Evolutionary conservation across 805 yeast species (phyloP).

Genomic region (Barnettozyma siamensis): DNA sequence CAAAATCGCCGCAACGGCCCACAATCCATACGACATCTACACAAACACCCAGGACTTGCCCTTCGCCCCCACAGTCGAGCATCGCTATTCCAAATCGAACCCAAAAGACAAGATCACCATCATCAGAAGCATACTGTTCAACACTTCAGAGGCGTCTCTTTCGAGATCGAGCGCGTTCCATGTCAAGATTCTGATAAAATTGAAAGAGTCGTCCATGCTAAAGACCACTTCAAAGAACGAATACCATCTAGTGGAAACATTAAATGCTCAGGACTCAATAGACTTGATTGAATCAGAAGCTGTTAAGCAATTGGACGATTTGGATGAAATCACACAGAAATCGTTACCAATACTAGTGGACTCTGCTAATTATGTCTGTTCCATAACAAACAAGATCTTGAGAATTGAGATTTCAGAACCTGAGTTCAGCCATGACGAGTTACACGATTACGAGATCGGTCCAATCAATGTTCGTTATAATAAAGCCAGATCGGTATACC

Average conservation of each 20-base stretch:
- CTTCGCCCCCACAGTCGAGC: conserved; percentile 23
- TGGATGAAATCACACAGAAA: conserved; percentile 11
- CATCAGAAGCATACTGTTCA: conserved; percentile 26
- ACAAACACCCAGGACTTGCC: conserved; percentile 24
- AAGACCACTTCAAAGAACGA: conserved; percentile 25
- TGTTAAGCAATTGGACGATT: conserved; percentile 9
- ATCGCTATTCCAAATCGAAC: conserved; percentile 11
- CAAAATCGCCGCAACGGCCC: conserved; percentile 14
- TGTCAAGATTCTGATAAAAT: conserved; percentile 31
- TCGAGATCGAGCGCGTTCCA: conserved; percentile 26
- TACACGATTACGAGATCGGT: conserved; percentile 40
- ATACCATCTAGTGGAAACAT: conserved; percentile 26
- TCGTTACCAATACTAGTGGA: conserved; percentile 36
- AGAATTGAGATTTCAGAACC: conserved; percentile 48
- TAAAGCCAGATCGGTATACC: conserved; percentile 27
- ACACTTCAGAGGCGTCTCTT: conserved; percentile 23
- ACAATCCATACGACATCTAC: conserved; percentile 21
- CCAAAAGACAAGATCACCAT: conserved; percentile 19
- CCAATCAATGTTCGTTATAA: conserved; percentile 48
- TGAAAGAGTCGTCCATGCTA: conserved; percentile 14
- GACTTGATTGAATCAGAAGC: conserved; percentile 24
- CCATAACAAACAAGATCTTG: conserved; percentile 40
- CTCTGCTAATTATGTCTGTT: conserved; percentile 41
- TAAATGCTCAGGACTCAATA: conserved; percentile 24
- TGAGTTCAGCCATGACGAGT: conserved; percentile 44